Conservation (phyloP, 441 rosid genomes). For the Croton laevigatus region DNA sequence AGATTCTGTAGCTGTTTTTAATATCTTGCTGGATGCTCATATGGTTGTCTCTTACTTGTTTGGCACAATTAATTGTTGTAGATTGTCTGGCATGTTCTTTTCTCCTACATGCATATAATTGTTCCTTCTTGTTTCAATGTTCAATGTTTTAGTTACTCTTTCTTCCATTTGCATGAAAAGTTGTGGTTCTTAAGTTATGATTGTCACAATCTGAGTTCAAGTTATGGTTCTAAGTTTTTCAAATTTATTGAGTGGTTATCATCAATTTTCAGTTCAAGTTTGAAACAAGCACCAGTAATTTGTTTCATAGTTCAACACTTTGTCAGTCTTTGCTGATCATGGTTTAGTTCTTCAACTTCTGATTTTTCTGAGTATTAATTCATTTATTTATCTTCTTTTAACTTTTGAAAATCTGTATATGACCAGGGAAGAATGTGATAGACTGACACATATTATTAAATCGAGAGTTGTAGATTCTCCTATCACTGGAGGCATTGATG, state of each 20-base stretch:
- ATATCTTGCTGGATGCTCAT: constrained; percentile 14
- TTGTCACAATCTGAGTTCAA: not conserved
- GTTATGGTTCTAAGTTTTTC: not conserved
- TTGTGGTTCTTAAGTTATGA: not conserved
- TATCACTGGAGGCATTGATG: constrained; percentile 27
- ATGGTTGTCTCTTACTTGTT: constrained; percentile 4
- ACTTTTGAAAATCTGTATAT: constrained; percentile 27
- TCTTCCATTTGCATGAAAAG: constrained; percentile 1
- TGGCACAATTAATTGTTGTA: not conserved
- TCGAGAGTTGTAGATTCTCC: constrained; percentile 64
- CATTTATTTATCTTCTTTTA: constrained; percentile 5
- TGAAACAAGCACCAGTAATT: constrained; percentile 1
- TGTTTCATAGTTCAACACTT: constrained; percentile 1
- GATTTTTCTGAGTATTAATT: not conserved
- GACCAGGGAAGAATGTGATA: constrained; percentile 84
- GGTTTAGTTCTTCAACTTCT: not conserved
- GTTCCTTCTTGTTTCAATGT: not conserved
- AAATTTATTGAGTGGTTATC: not conserved
- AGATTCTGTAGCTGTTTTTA: constrained; percentile 9
- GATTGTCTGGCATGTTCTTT: not conserved
- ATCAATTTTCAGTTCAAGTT: constrained; percentile 8
- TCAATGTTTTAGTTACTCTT: not conserved
- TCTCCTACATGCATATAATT: not conserved
- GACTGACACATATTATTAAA: constrained; percentile 60
- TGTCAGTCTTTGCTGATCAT: not conserved